Evolutionary conservation across 768 basidiomycete genomes (phyloP).

Genomic region (Brasilioporus rufonigricans): DNA sequence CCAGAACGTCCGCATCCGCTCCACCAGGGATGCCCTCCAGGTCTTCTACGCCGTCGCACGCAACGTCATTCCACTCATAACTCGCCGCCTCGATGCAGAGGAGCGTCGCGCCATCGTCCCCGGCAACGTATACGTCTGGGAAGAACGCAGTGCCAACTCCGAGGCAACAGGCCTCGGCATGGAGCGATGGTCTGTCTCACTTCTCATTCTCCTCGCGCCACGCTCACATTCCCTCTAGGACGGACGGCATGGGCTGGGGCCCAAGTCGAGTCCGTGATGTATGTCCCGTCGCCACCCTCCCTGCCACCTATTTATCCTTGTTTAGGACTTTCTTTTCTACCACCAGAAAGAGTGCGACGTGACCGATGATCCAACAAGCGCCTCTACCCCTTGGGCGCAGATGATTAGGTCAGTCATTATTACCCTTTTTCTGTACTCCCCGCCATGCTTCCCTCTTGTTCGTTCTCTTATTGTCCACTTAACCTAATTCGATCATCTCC

Average conservation of each 20-base stretch:
- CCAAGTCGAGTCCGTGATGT: conserved; percentile 67
- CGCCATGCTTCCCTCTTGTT: conserved; percentile 20
- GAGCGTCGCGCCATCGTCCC: conserved; percentile 71
- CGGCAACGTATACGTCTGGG: conserved; percentile 87
- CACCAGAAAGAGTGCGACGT: conserved; percentile 47
- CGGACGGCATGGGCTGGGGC: conserved; percentile 79
- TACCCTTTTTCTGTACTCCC: conserved; percentile 6
- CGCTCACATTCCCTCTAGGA: conserved; percentile 32
- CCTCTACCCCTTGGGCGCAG: conserved; percentile 73
- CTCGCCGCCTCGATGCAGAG: conserved; percentile 78
- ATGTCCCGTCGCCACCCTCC: background rate
- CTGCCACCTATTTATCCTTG: conserved; percentile 3
- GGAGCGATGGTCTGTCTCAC: conserved; percentile 64
- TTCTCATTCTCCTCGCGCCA: background rate
- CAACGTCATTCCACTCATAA: conserved; percentile 69
- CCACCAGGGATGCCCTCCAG: conserved; percentile 75
- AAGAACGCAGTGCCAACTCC: conserved; percentile 82
- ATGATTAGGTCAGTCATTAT: conserved; percentile 56
- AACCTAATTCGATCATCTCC: conserved; percentile 32
- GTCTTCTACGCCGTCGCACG: conserved; percentile 78
- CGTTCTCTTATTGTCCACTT: conserved; percentile 10
- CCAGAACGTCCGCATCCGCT: conserved; percentile 72
- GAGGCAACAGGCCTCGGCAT: conserved; percentile 81
- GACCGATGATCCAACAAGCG: conserved; percentile 36
- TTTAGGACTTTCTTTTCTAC: conserved; percentile 55